Conservation (phyloP, 345 rosid genomes). For the Heritiera fomes region DNA sequence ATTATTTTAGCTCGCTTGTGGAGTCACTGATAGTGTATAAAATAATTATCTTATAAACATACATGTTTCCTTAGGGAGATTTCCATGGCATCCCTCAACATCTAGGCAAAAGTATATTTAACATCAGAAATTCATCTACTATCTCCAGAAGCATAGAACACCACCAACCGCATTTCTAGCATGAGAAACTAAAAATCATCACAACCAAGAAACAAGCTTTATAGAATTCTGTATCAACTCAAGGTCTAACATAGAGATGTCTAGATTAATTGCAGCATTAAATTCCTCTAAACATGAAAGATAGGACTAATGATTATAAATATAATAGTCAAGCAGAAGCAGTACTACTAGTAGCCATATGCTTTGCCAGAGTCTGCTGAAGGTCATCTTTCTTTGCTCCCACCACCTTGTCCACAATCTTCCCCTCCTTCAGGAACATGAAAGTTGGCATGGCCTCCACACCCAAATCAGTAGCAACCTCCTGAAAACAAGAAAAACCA, state of each 20-base stretch:
- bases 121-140: too few species aligned
- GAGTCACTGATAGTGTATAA: too few species aligned
- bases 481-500: constrained; percentile 38
- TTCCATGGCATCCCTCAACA: background rate
- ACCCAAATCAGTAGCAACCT: constrained; percentile 65
- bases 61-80: background rate
- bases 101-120: too few species aligned
- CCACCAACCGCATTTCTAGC: too few species aligned
- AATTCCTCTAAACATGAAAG: constrained; percentile 19
- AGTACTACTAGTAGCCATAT: constrained; percentile 32
- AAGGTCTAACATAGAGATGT: constrained; percentile 8
- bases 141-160: too few species aligned
- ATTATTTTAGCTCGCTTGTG: too few species aligned
- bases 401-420: constrained; percentile 66
- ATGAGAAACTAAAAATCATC: too few species aligned
- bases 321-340: constrained; percentile 37
- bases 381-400: constrained; percentile 82
- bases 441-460: constrained; percentile 86
- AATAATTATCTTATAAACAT: too few species aligned
- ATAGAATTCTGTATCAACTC: background rate
- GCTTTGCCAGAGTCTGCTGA: constrained; percentile 59
- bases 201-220: background rate
- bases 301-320: background rate
- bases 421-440: constrained; percentile 71
- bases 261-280: background rate